These are phyloP conservation scores for Alternaria brassicae DNA, from an alignment of 2,329 filamentous ascomycete species.

Conservation along the genomic window DNA sequence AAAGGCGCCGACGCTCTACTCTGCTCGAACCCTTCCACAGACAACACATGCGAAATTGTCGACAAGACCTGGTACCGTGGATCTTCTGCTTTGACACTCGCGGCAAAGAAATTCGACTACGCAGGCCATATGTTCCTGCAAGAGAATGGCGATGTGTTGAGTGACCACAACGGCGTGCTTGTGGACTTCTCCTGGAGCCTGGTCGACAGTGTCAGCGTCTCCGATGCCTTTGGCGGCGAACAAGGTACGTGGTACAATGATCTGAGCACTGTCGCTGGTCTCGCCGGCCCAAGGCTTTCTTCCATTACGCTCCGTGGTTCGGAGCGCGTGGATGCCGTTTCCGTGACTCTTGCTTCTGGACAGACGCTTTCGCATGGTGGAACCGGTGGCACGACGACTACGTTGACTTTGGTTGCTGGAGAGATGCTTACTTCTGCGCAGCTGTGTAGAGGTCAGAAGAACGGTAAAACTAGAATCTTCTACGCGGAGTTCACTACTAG, in stretches of 20 bases:
- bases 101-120: constrained; percentile 63
- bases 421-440: constrained; percentile 60
- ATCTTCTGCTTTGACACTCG: constrained; percentile 56
- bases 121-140: constrained; percentile 65
- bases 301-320: constrained; percentile 57
- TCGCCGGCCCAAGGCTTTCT: constrained; percentile 45
- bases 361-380: constrained; percentile 62
- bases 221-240: constrained; percentile 57
- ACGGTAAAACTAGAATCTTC: constrained; percentile 60
- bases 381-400: constrained; percentile 55
- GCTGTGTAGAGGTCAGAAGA: constrained; percentile 60
- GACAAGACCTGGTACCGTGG: constrained; percentile 71
- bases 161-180: constrained; percentile 70
- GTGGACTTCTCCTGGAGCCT: constrained; percentile 56
- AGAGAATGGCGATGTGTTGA: constrained; percentile 62
- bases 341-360: constrained; percentile 58
- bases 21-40: constrained; percentile 65
- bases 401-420: constrained; percentile 54
- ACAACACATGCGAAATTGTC: constrained; percentile 66
- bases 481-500: constrained; percentile 64
- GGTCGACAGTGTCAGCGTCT: constrained; percentile 23
- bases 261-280: constrained; percentile 50
- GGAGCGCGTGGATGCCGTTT: constrained; percentile 60
- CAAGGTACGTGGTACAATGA: constrained; percentile 65
- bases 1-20: constrained; percentile 44